Evolutionary conservation across 495 filamentous ascomycete genomes (phyloP).

Genomic region (Melanomma pulvis-pyrius): DNA sequence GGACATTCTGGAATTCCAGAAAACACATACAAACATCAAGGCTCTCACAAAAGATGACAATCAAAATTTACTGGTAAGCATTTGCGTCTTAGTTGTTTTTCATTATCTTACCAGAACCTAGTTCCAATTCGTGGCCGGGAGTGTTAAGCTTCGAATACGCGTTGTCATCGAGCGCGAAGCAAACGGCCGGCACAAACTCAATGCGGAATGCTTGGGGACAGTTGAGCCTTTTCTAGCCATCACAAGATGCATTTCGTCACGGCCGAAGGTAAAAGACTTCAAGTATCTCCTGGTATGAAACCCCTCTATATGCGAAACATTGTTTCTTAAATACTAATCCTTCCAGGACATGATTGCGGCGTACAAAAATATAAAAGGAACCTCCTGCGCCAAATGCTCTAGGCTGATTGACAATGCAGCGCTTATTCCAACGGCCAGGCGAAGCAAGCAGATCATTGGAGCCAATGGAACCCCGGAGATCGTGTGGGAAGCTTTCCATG

Average conservation of each 20-base stretch:
- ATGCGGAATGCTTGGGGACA: conserved; percentile 34
- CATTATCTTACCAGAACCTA: not conserved
- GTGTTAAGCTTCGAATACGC: conserved; percentile 25
- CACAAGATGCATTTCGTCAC: conserved; percentile 32
- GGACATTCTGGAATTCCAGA: conserved; percentile 19
- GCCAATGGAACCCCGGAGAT: conserved; percentile 5
- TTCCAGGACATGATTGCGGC: conserved; percentile 42
- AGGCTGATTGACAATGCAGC: conserved; percentile 22
- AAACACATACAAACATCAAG: conserved; percentile 18
- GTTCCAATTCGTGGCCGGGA: conserved; percentile 17
- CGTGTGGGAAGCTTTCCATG: conserved; percentile 40
- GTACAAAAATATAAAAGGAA: conserved; percentile 30
- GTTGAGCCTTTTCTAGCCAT: conserved; percentile 20
- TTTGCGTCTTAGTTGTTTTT: not conserved
- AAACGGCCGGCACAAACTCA: conserved; percentile 27
- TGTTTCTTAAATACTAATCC: conserved; percentile 2
- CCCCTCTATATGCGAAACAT: not conserved
- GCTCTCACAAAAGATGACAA: conserved; percentile 21
- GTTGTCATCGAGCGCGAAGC: conserved; percentile 23
- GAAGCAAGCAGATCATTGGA: conserved; percentile 26
- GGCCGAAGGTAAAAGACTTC: conserved; percentile 30
- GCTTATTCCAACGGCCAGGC: conserved; percentile 27
- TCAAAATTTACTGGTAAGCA: conserved; percentile 13
- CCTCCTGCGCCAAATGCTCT: conserved; percentile 32
- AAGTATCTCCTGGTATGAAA: conserved; percentile 34